phyloP scores from a whole-genome alignment of 495 filamentous ascomycete species.

The Elasticomyces elasticus region DNA sequence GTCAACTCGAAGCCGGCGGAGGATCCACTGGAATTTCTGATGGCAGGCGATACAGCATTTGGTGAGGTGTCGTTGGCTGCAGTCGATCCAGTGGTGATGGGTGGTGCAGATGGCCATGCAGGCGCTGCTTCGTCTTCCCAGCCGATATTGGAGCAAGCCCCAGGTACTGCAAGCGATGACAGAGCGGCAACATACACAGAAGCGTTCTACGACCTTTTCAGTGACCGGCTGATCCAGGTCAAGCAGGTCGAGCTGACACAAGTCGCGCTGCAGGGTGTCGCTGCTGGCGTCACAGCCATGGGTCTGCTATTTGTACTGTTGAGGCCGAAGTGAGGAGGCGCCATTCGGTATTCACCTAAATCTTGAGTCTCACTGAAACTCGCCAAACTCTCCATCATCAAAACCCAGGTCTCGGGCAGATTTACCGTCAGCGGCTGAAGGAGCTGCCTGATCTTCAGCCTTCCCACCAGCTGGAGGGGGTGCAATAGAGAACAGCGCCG shows the following conservation, averaged over 20 bases:
- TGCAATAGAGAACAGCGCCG: slow-evolving; percentile 39
- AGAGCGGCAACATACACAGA: slow-evolving; percentile 2
- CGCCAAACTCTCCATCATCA: slow-evolving; percentile 45
- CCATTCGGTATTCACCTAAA: background rate
- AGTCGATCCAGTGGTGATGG: slow-evolving; percentile 3
- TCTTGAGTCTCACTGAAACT: slow-evolving; percentile 35
- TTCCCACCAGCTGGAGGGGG: slow-evolving; percentile 41
- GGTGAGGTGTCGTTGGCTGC: background rate
- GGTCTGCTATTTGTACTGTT: slow-evolving; percentile 51
- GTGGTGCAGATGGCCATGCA: slow-evolving; percentile 12
- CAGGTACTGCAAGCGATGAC: background rate
- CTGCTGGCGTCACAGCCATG: slow-evolving; percentile 57
- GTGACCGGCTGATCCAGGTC: slow-evolving; percentile 55
- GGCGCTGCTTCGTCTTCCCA: background rate
- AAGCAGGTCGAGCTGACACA: slow-evolving; percentile 66
- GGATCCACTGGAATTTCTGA: background rate
- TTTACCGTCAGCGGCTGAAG: slow-evolving; percentile 31
- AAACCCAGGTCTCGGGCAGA: slow-evolving; percentile 37
- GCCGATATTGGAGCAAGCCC: background rate
- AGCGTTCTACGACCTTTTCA: slow-evolving; percentile 48
- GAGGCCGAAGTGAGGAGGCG: slow-evolving; percentile 34
- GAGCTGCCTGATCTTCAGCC: slow-evolving; percentile 38
- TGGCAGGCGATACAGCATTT: background rate
- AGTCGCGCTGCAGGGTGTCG: slow-evolving; percentile 59
- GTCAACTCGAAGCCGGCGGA: background rate